phyloP scores from a whole-genome alignment of 148 eudicot species.

The Euryodendron excelsum region DNA sequence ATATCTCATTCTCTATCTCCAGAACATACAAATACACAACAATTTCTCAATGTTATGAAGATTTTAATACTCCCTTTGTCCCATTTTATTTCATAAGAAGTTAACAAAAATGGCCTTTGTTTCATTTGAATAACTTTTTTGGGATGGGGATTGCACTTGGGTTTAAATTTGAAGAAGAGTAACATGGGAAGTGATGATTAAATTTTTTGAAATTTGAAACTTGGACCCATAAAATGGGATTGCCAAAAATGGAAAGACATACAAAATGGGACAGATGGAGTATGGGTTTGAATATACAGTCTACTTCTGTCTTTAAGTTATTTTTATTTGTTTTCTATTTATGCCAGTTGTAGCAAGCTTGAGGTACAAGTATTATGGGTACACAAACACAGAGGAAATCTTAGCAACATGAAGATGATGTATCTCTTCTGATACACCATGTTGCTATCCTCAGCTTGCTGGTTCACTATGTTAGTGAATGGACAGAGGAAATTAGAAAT shows the following conservation, averaged over 20 bases:
- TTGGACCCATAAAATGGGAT: background rate
- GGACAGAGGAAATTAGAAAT: background rate
- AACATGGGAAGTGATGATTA: background rate
- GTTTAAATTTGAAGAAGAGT: background rate
- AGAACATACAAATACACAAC: too few relatives aligned
- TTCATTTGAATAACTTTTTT: background rate
- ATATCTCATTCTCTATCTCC: background rate
- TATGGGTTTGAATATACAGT: too few relatives aligned
- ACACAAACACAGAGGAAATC: background rate
- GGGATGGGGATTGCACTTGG: background rate
- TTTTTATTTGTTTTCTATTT: too few relatives aligned
- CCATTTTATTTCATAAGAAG: background rate
- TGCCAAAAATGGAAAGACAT: background rate
- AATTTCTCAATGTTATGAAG: background rate
- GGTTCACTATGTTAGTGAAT: background rate
- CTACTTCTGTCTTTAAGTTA: too few relatives aligned
- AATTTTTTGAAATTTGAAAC: background rate
- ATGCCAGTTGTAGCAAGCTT: background rate
- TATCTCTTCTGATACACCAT: background rate
- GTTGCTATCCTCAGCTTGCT: background rate
- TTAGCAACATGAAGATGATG: background rate
- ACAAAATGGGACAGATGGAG: background rate
- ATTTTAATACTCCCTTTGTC: background rate
- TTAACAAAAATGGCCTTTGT: background rate
- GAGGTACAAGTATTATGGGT: background rate